Evolutionary conservation across 2,329 filamentous ascomycete genomes (phyloP), one percentile per base, ranked within the genome.

Genomic region (Colletotrichum falcatum): DNA sequence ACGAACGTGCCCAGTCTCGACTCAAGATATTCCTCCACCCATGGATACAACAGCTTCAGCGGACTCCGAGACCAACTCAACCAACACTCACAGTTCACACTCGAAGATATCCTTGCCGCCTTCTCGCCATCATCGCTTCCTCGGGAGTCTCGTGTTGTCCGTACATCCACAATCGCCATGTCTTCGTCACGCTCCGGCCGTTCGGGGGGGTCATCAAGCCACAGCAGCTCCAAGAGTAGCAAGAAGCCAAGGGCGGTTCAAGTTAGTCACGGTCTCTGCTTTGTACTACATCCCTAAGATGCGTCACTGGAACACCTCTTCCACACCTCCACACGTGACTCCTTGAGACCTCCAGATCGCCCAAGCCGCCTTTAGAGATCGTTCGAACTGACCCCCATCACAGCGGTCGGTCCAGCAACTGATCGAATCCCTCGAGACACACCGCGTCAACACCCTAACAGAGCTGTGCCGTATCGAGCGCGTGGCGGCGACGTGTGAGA

Each of bases 381-480:
- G 11, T 33, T 7, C 14, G 44, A n/a, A 28, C 64, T 67, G 18
- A 62, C 71, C 16, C 11, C 14, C 1, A 16, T 9, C 6, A 42
- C 64, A 83, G 79, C 76, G 77, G 20, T 82, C 83, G 0, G 74
- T 80, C 54, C 79, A 79, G 51, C 86, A 90, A 72, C 84, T 92
- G 72, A 88, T 93, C 72, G 83, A 89, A 30, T 89, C 90, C 0
- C 84, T 94, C 28, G 83, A 83, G 53, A 89, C 88, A 0, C 91
- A 92, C 75, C 88, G 88, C n/a, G 84, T 94, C 78, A 94, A 94
- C 77, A 94, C 92, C 0, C 83, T 94, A 26, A 90, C 89, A 0
- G 91, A 92, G 72, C 87, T 94, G 35, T 90, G 91, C 73, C 89
- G 91, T 20, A 90, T 93, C 74, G 92, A 94, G 78, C 87, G 88